These are phyloP conservation scores for Candida ficus DNA, from an alignment of 805 yeast species.

Conservation along the genomic window DNA sequence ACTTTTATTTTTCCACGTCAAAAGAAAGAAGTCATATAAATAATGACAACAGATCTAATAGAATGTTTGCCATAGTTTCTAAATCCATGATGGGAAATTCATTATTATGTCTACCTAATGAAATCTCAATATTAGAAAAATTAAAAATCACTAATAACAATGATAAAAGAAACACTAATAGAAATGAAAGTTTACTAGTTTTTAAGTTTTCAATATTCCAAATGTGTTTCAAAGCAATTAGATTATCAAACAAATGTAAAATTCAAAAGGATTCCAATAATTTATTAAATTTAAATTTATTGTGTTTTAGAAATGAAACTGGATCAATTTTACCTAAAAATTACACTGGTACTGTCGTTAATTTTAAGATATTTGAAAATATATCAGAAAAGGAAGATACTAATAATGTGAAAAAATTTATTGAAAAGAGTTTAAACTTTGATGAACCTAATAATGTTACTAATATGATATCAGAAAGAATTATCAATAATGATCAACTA, in stretches of 20 bases:
- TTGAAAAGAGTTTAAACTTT: slow-evolving; percentile 5
- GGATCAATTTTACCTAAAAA: slow-evolving; percentile 25
- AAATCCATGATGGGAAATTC: slow-evolving; percentile 71
- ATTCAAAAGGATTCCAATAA: slow-evolving; percentile 44
- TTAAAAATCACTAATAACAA: slow-evolving; percentile 35
- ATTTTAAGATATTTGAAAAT: slow-evolving; percentile 30
- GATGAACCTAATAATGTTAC: neutral
- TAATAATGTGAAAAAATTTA: slow-evolving; percentile 1
- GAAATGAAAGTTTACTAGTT: neutral
- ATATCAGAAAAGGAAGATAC: slow-evolving; percentile 6
- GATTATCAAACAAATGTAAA: slow-evolving; percentile 46
- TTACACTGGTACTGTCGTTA: slow-evolving; percentile 38
- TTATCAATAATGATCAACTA: neutral
- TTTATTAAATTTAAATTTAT: slow-evolving; percentile 39
- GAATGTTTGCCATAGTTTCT: slow-evolving; percentile 46
- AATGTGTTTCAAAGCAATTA: slow-evolving; percentile 43
- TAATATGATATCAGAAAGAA: too few species aligned
- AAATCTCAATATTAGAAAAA: slow-evolving; percentile 56
- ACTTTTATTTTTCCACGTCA: slow-evolving; percentile 28
- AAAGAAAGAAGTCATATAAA: slow-evolving; percentile 19
- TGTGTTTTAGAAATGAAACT: slow-evolving; percentile 28
- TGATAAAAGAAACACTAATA: neutral
- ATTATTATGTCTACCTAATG: slow-evolving; percentile 61
- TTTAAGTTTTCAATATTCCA: slow-evolving; percentile 46
- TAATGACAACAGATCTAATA: slow-evolving; percentile 18